These are phyloP conservation scores for Rhodofomes roseus DNA, from an alignment of 1,284 basidiomycete species.

Conservation along the genomic window DNA sequence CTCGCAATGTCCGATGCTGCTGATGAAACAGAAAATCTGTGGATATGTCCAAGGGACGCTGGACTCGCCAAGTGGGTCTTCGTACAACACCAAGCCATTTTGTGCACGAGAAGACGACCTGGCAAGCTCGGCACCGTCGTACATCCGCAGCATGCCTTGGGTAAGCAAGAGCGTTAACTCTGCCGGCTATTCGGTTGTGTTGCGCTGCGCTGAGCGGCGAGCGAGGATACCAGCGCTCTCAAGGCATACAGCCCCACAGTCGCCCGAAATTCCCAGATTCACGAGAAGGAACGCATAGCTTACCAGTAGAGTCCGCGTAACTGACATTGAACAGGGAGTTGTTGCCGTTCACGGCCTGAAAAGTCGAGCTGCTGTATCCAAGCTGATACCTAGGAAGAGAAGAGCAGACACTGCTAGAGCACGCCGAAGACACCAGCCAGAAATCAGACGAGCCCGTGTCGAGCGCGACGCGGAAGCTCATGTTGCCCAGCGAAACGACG, in stretches of 20 bases:
- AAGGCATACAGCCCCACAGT: too few relatives aligned
- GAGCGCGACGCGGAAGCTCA: constrained; percentile 64
- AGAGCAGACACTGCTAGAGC: constrained; percentile 49
- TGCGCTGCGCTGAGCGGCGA: not conserved
- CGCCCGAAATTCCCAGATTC: not conserved
- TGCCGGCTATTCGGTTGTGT: too few relatives aligned
- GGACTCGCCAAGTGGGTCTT: too few relatives aligned
- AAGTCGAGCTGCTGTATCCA: constrained; percentile 60
- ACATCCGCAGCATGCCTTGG: too few relatives aligned
- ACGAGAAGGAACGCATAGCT: constrained; percentile 15
- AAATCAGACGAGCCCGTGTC: constrained; percentile 77
- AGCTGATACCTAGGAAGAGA: constrained; percentile 64
- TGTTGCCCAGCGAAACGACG: constrained; percentile 52
- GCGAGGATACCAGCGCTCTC: not conserved
- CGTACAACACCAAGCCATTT: too few relatives aligned
- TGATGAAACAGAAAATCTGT: too few relatives aligned
- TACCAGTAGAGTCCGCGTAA: constrained; percentile 68
- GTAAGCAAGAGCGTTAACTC: too few relatives aligned
- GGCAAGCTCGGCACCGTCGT: too few relatives aligned
- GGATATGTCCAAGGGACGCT: too few relatives aligned
- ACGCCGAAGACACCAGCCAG: constrained; percentile 66
- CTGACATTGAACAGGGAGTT: constrained; percentile 51
- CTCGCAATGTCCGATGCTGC: too few relatives aligned
- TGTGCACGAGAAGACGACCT: too few relatives aligned
- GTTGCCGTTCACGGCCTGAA: constrained; percentile 56